phyloP scores from a whole-genome alignment of 2,329 filamentous ascomycete species.

The Aspergillus sp. region DNA sequence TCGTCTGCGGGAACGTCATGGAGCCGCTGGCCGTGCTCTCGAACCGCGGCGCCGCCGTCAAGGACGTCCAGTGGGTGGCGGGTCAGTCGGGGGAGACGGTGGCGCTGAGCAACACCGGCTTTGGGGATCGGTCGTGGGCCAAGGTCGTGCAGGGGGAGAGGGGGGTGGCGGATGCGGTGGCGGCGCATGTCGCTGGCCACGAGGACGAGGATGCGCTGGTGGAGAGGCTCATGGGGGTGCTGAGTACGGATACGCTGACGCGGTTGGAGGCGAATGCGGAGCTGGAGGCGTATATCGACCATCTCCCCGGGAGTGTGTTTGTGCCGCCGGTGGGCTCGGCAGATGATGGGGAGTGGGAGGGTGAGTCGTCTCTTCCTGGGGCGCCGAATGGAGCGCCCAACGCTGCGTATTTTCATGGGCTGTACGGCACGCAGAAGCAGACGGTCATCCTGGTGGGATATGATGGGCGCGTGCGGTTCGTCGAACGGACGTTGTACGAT shows the following conservation, averaged over 20 bases:
- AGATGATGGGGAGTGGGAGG: constrained; percentile 32
- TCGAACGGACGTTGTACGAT: constrained; percentile 60
- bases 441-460: constrained; percentile 56
- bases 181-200: constrained; percentile 40
- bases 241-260: constrained; percentile 56
- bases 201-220: constrained; percentile 46
- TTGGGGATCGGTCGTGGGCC: constrained; percentile 57
- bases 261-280: constrained; percentile 44
- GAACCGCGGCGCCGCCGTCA: constrained; percentile 53
- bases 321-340: constrained; percentile 50
- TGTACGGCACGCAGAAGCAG: constrained; percentile 64
- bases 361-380: constrained; percentile 1
- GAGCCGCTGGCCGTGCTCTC: constrained; percentile 55
- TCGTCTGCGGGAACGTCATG: constrained; percentile 54
- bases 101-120: constrained; percentile 59
- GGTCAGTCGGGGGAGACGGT: constrained; percentile 48
- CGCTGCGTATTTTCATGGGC: constrained; percentile 40
- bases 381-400: constrained; percentile 9
- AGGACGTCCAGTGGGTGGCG: constrained; percentile 49
- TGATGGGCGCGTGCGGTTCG: constrained; percentile 53
- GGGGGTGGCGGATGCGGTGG: constrained; percentile 48
- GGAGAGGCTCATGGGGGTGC: constrained; percentile 48
- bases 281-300: constrained; percentile 53
- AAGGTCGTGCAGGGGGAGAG: constrained; percentile 57
- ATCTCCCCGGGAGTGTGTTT: constrained; percentile 58